A percentile compares a stretch with the other conserved stretches of the same genome.
Evolutionary conservation across 495 filamentous ascomycete genomes (phyloP).

Genomic region (Xylaria intraflava): DNA sequence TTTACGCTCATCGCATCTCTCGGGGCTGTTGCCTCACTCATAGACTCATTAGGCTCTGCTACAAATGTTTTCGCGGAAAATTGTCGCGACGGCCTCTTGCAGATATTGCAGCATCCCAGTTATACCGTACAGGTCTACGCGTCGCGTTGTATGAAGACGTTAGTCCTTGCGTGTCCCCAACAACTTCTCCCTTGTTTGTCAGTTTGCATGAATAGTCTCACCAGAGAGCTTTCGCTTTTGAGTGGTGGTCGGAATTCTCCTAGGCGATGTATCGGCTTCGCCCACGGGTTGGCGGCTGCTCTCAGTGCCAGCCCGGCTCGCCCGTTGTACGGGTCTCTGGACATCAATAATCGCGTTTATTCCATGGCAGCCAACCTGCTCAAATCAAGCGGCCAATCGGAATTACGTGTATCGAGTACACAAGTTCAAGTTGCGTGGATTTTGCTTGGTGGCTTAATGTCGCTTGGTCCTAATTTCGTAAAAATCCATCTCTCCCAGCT

Average conservation of each 20-base stretch:
- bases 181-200: conserved; percentile 88
- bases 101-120: conserved; percentile 89
- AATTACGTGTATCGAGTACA: conserved; percentile 83
- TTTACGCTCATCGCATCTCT: conserved; percentile 73
- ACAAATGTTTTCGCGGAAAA: conserved; percentile 66
- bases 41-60: conserved; percentile 74
- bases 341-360: conserved; percentile 86
- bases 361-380: conserved; percentile 86
- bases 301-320: conserved; percentile 82
- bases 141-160: conserved; percentile 74
- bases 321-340: conserved; percentile 89
- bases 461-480: conserved; percentile 93
- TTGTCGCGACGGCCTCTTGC: conserved; percentile 80
- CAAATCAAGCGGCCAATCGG: conserved; percentile 86
- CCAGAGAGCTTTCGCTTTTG: conserved; percentile 74
- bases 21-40: conserved; percentile 71
- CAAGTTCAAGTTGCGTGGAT: conserved; percentile 99
- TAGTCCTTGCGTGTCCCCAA: conserved; percentile 83
- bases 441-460: conserved; percentile 92
- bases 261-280: conserved; percentile 81
- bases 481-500: conserved; percentile 97
- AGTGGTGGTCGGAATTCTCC: conserved; percentile 69
- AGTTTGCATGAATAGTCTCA: conserved; percentile 93
- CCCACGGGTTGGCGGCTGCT: conserved; percentile 86
- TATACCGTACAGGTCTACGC: conserved; percentile 92